These are phyloP conservation scores for Hypoxylon fragiforme DNA, from an alignment of 495 filamentous ascomycete genomes.

Conservation along the genomic window DNA sequence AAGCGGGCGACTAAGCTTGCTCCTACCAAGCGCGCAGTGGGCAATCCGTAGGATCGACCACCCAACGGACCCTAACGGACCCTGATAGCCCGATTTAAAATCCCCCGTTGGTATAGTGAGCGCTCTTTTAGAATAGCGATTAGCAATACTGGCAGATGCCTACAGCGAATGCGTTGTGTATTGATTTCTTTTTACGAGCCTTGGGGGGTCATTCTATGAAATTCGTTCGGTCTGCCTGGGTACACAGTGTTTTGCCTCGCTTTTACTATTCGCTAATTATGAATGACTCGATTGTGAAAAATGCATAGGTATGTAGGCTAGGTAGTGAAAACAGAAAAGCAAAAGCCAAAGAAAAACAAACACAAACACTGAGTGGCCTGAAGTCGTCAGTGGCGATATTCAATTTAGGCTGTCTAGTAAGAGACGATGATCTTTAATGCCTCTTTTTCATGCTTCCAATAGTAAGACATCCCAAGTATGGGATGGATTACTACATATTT, in stretches of 20 bases:
- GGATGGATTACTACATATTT: too few relatives aligned
- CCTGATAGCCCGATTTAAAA: constrained; percentile 27
- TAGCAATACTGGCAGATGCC: constrained; percentile 27
- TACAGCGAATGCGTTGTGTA: constrained; percentile 15
- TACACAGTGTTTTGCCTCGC: constrained; percentile 2
- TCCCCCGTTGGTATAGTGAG: constrained; percentile 14
- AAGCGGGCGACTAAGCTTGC: constrained; percentile 14
- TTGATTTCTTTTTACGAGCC: constrained; percentile 1
- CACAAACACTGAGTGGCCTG: too few relatives aligned
- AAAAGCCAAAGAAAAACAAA: too few relatives aligned
- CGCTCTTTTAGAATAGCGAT: constrained; percentile 9
- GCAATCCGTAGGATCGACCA: constrained; percentile 30
- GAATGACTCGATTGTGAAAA: constrained; percentile 2
- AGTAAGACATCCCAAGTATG: background rate
- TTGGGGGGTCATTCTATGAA: constrained; percentile 8
- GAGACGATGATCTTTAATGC: too few relatives aligned
- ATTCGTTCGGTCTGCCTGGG: too few relatives aligned
- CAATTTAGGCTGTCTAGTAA: too few relatives aligned
- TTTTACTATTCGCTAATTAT: constrained; percentile 13
- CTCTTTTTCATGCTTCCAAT: too few relatives aligned
- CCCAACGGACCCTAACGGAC: too few relatives aligned
- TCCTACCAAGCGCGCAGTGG: constrained; percentile 26
- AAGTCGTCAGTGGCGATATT: too few relatives aligned
- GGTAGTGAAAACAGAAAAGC: too few relatives aligned
- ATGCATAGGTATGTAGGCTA: background rate